phyloP scores from a whole-genome alignment of 208 protist species.

The Trypanosoma grayi region DNA sequence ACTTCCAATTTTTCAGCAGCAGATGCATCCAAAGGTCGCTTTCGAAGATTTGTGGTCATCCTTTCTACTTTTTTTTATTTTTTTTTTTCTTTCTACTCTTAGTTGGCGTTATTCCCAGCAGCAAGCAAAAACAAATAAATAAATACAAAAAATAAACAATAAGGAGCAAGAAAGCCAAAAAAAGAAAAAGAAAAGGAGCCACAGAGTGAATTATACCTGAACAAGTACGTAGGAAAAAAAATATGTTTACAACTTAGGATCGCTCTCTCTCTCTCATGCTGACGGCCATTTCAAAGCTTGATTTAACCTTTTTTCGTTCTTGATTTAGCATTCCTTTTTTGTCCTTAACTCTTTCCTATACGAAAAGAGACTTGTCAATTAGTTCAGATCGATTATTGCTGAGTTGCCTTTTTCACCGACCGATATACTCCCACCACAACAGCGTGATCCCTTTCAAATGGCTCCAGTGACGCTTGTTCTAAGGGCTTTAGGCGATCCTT shows the following conservation, averaged over 20 bases:
- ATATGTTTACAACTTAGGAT: too few species aligned
- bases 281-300: too few species aligned
- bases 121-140: neutral
- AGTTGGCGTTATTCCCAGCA: neutral
- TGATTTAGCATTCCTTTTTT: conserved; percentile 5
- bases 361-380: too few species aligned
- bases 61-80: conserved; percentile 3
- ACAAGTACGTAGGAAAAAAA: too few species aligned
- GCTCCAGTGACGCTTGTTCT: conserved; percentile 98
- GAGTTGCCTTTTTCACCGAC: conserved; percentile 61
- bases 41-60: neutral
- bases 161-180: too few species aligned
- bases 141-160: too few species aligned
- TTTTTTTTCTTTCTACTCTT: conserved; percentile 3
- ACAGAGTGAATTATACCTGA: too few species aligned
- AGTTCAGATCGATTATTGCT: conserved; percentile 17
- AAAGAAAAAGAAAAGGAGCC: too few species aligned
- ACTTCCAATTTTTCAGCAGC: conserved; percentile 61
- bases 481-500: conserved; percentile 97
- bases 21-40: neutral
- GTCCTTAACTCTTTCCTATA: neutral
- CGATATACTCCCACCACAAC: conserved; percentile 95
- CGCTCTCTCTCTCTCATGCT: too few species aligned
- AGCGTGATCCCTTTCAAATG: conserved; percentile 99
- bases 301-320: conserved; percentile 14